Percentiles rank a stretch among this genome's conserved stretches.
Evolutionary conservation across 2,329 filamentous ascomycete genomes (phyloP).

Genomic region (Neonectria coccinea): DNA sequence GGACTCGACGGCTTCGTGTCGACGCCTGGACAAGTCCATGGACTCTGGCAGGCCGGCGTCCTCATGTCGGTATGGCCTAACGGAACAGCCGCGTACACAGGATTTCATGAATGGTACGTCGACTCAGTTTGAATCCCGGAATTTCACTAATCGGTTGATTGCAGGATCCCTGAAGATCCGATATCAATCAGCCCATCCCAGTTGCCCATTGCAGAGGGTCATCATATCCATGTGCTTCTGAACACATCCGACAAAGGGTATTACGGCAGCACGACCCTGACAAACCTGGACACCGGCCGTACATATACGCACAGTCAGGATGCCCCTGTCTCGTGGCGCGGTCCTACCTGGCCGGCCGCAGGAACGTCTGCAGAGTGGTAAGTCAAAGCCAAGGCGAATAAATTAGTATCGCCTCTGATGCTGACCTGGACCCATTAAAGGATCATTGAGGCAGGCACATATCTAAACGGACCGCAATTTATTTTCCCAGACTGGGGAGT

Average conservation of each 20-base stretch:
- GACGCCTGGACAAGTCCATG: not conserved
- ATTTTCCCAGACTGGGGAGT: conserved; percentile 12
- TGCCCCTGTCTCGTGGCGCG: not conserved
- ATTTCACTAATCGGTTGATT: not conserved
- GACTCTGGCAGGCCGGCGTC: conserved; percentile 19
- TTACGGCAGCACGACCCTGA: conserved; percentile 11
- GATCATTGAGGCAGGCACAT: conserved; percentile 17
- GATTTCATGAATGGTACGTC: conserved; percentile 14
- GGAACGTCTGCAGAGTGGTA: conserved; percentile 1
- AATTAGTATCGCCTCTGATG: not conserved
- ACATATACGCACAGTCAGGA: conserved; percentile 11
- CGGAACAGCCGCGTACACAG: conserved; percentile 9
- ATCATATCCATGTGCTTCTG: conserved; percentile 11
- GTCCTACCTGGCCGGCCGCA: not conserved
- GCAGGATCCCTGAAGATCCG: not conserved
- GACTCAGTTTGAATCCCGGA: not conserved
- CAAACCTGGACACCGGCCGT: conserved; percentile 13
- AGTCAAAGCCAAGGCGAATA: not conserved
- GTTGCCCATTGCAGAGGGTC: conserved; percentile 6
- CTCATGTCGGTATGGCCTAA: conserved; percentile 14
- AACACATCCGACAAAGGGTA: conserved; percentile 12
- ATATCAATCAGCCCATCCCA: not conserved
- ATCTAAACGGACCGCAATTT: conserved; percentile 15
- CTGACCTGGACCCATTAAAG: conserved; percentile 5
- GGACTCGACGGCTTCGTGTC: not conserved